Conservation (phyloP, 1,139 yeast species). For the Maudiozyma humilis region DNA sequence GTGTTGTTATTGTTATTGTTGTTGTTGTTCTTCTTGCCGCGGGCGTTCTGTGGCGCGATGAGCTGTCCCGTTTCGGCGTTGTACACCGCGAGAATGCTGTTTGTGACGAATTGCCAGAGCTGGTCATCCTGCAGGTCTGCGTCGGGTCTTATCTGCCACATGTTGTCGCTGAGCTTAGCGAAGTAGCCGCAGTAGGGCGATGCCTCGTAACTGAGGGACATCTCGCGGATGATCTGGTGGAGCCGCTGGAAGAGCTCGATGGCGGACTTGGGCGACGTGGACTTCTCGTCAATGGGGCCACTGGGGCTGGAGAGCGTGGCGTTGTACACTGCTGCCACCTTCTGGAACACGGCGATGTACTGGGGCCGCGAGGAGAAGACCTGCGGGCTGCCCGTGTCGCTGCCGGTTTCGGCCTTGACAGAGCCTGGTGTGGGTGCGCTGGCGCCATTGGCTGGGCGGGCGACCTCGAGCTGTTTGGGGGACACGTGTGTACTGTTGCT, state of each 20-base stretch:
- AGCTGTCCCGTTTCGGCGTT: constrained; percentile 26
- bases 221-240: constrained; percentile 28
- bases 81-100: constrained; percentile 23
- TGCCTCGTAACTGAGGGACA: constrained; percentile 26
- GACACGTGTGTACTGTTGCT: no score
- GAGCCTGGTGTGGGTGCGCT: no score
- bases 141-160: constrained; percentile 29
- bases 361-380: constrained; percentile 11
- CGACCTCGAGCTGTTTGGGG: no score
- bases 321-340: constrained; percentile 26
- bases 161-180: constrained; percentile 20
- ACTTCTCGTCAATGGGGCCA: constrained; percentile 22
- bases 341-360: constrained; percentile 17
- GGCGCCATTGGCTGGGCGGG: no score
- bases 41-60: constrained; percentile 8
- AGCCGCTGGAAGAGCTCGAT: constrained; percentile 31
- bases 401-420: neutral
- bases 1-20: no score
- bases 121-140: constrained; percentile 23
- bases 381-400: neutral
- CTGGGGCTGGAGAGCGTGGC: constrained; percentile 17
- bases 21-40: constrained; percentile 1
- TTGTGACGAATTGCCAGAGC: constrained; percentile 27
- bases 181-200: constrained; percentile 31
- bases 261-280: constrained; percentile 29